Percentiles rank a stretch among this genome's conserved stretches.
phyloP scores from a whole-genome alignment of 768 basidiomycete genomes.

The Hygrophorus pudorinus region DNA sequence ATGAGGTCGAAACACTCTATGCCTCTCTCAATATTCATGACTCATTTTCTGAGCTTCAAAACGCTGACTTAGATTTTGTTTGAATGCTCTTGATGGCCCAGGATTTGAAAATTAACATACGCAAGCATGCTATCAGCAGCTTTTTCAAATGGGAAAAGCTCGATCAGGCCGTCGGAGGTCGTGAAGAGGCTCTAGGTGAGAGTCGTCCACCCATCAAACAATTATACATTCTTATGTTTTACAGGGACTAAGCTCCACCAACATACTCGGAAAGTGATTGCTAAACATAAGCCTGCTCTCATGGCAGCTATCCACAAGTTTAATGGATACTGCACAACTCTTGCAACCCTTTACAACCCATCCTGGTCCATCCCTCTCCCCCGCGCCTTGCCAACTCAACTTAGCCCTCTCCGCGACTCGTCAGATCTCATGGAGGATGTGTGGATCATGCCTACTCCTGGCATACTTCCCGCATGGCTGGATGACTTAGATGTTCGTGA shows the following conservation, averaged over 20 bases:
- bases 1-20: constrained; percentile 22
- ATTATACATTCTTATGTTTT: constrained; percentile 26
- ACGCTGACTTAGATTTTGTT: constrained; percentile 21
- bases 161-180: constrained; percentile 22
- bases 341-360: constrained; percentile 14
- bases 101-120: constrained; percentile 30
- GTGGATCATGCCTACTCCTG: constrained; percentile 18
- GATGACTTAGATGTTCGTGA: constrained; percentile 19
- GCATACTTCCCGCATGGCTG: constrained; percentile 20
- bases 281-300: no score
- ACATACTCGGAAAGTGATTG: no score
- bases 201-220: constrained; percentile 21
- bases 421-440: constrained; percentile 25
- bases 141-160: constrained; percentile 29
- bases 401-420: constrained; percentile 17
- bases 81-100: constrained; percentile 21
- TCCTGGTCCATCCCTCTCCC: constrained; percentile 23
- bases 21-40: constrained; percentile 23
- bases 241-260: no score
- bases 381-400: constrained; percentile 20
- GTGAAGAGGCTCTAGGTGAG: constrained; percentile 23
- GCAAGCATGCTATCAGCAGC: constrained; percentile 21
- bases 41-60: no score
- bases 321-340: no score
- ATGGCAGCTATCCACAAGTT: no score